These are phyloP conservation scores for Heliocybe sulcata DNA, from an alignment of 1,284 basidiomycete species.

Conservation along the genomic window DNA sequence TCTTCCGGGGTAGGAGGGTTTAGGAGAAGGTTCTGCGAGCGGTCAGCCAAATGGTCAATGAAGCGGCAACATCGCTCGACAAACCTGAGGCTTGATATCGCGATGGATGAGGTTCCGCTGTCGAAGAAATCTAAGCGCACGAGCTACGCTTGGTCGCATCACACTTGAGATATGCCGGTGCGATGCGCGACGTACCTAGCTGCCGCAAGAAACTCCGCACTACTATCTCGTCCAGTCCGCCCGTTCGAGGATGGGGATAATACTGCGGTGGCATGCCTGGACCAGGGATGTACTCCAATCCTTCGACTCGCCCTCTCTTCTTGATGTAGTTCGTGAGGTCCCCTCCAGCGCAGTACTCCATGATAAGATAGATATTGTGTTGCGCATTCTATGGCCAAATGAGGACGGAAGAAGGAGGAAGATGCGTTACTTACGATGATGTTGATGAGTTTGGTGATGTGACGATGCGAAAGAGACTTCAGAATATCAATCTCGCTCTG, in stretches of 20 bases:
- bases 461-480: slow-evolving; percentile 88
- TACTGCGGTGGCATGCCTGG: slow-evolving; percentile 67
- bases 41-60: no score
- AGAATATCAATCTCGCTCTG: slow-evolving; percentile 97
- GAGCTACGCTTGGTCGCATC: slow-evolving; percentile 40
- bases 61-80: no score
- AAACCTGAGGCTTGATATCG: slow-evolving; percentile 84
- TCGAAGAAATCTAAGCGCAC: slow-evolving; percentile 90
- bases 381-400: slow-evolving; percentile 67
- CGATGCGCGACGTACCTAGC: slow-evolving; percentile 52
- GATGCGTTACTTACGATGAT: slow-evolving; percentile 62
- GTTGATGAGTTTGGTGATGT: slow-evolving; percentile 91
- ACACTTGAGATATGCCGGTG: neutral
- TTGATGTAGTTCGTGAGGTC: slow-evolving; percentile 97
- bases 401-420: slow-evolving; percentile 5
- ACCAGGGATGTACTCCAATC: slow-evolving; percentile 71
- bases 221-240: slow-evolving; percentile 87
- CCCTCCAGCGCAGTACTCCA: slow-evolving; percentile 89
- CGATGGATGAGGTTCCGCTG: slow-evolving; percentile 80
- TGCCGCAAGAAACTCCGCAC: slow-evolving; percentile 93
- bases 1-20: no score
- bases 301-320: slow-evolving; percentile 82
- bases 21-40: no score
- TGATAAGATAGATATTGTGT: slow-evolving; percentile 93
- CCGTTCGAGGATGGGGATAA: slow-evolving; percentile 87